A percentile compares a stretch with the other conserved stretches of the same genome.
Evolutionary conservation across 1,284 basidiomycete genomes (phyloP).

Genomic region (Puccinia polysora): DNA sequence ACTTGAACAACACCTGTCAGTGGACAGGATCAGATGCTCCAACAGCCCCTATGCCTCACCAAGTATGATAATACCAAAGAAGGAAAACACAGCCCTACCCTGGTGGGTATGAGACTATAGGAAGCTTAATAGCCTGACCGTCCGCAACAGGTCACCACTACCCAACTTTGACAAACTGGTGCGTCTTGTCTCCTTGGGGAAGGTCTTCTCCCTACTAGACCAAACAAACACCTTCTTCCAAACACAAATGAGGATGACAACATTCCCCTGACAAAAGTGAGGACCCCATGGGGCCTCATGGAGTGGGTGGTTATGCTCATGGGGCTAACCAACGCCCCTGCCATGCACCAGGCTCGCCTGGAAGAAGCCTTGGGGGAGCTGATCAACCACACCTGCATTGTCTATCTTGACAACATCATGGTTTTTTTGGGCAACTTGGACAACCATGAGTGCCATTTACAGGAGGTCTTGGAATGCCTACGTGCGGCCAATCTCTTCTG

Average conservation of each 20-base stretch:
- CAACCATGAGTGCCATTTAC: too few relatives aligned
- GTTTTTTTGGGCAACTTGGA: too few relatives aligned
- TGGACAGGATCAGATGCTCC: background rate
- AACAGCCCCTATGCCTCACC: constrained; percentile 17
- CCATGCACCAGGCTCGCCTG: constrained; percentile 52
- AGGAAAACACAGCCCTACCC: background rate
- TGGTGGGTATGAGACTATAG: constrained; percentile 13
- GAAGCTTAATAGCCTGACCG: background rate
- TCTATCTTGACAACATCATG: too few relatives aligned
- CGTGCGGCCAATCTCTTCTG: too few relatives aligned
- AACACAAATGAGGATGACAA: constrained; percentile 38
- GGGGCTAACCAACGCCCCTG: constrained; percentile 53
- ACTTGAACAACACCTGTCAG: constrained; percentile 16
- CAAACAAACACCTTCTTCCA: constrained; percentile 46
- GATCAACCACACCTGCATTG: too few relatives aligned
- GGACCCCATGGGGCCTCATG: constrained; percentile 33
- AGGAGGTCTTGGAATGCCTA: too few relatives aligned
- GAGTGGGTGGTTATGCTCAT: constrained; percentile 45
- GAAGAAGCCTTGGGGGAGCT: constrained; percentile 47
- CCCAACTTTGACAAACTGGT: constrained; percentile 47
- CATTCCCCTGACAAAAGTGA: constrained; percentile 46
- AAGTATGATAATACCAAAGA: constrained; percentile 14
- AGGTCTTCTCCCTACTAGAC: constrained; percentile 46
- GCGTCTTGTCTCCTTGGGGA: constrained; percentile 35
- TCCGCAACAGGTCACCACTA: constrained; percentile 40